Evolutionary conservation across 257 asterid species (phyloP).

Genomic region (Phtheirospermum japonicum): DNA sequence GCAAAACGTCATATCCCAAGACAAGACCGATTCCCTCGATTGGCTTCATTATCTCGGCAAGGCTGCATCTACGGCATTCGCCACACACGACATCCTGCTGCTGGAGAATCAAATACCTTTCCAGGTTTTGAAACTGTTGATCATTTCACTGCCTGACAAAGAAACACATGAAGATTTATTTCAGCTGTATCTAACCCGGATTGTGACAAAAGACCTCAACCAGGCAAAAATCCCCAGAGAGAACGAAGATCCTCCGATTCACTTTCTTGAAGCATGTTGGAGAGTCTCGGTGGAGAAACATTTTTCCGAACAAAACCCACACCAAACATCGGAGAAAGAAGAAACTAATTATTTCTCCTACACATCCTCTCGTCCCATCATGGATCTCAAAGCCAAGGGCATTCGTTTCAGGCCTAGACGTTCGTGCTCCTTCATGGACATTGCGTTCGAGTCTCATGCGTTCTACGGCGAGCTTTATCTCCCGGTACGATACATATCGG

Average conservation of each 20-base stretch:
- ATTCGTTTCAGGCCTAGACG: constrained; percentile 3
- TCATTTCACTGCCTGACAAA: background rate
- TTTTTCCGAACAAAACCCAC: background rate
- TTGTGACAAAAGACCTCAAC: background rate
- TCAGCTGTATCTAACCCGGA: background rate
- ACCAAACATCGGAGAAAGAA: background rate
- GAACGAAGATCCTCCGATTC: constrained; percentile 11
- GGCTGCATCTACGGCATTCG: background rate
- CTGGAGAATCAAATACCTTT: background rate
- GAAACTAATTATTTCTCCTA: background rate
- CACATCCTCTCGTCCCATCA: background rate
- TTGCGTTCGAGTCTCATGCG: background rate
- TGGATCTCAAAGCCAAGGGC: constrained; percentile 17
- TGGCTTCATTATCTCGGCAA: background rate
- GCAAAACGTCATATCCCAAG: background rate
- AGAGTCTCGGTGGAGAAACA: constrained; percentile 6
- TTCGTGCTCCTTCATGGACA: constrained; percentile 8
- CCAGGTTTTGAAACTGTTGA: constrained; percentile 6
- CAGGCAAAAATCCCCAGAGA: constrained; percentile 1
- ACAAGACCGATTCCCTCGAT: background rate
- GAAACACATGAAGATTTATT: background rate
- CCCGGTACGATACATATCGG: too few relatives aligned
- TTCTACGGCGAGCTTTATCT: background rate
- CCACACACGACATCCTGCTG: background rate
- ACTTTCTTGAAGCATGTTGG: constrained; percentile 23